Percentiles rank a stretch among this genome's conserved stretches.
Conservation (phyloP, 306 rosid genomes). For the Cucurbita argyrosperma region DNA sequence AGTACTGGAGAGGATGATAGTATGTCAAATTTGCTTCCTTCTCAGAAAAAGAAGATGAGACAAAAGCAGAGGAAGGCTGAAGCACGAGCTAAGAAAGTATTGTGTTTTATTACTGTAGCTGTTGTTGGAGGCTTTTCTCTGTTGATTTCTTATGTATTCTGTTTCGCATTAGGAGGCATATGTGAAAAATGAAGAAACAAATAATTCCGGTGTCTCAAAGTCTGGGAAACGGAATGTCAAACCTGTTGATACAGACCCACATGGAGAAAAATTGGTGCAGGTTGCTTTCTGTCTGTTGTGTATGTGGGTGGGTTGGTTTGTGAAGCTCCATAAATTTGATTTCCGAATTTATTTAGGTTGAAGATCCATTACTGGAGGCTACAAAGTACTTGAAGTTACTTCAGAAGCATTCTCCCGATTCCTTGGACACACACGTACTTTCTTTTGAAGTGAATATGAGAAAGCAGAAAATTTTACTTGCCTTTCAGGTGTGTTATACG, state of each 20-base stretch:
- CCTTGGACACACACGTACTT: constrained; percentile 73
- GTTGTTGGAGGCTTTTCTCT: constrained; percentile 1
- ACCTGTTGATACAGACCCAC: constrained; percentile 87
- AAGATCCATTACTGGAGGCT: constrained; percentile 78
- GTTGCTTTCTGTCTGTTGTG: constrained; percentile 20
- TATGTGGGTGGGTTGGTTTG: background rate
- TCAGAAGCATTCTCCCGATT: constrained; percentile 76
- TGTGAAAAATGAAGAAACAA: constrained; percentile 69
- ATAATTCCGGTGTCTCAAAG: constrained; percentile 41
- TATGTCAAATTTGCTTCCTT: constrained; percentile 72
- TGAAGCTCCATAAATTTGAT: background rate
- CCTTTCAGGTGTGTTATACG: constrained; percentile 51
- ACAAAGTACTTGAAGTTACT: constrained; percentile 87
- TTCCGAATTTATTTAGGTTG: constrained; percentile 32
- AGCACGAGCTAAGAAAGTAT: constrained; percentile 89
- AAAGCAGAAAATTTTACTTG: constrained; percentile 71
- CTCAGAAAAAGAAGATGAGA: constrained; percentile 95
- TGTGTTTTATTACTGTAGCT: constrained; percentile 11
- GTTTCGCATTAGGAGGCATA: constrained; percentile 71
- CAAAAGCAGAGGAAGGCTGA: constrained; percentile 94
- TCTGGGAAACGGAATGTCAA: constrained; percentile 80
- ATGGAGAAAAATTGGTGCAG: constrained; percentile 86
- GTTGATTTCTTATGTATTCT: constrained; percentile 8
- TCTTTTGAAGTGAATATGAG: constrained; percentile 85
- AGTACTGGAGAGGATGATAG: constrained; percentile 63